A percentile compares a stretch with the other conserved stretches of the same genome.
Conservation (phyloP, 2,329 filamentous ascomycete genomes). For the Cladosporium sp. region DNA sequence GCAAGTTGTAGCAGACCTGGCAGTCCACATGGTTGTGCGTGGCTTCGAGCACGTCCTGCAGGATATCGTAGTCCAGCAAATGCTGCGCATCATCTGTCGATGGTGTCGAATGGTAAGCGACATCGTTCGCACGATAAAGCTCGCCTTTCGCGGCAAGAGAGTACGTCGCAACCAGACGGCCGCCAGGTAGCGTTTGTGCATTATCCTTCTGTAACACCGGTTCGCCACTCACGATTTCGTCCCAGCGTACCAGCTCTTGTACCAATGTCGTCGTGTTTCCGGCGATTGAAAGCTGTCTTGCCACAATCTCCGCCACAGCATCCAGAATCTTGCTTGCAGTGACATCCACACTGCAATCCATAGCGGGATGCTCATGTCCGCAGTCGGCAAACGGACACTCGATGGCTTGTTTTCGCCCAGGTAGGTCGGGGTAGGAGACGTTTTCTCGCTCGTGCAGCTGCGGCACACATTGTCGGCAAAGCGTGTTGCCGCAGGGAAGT, state of each 20-base stretch:
- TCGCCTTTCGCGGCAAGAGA: constrained; percentile 58
- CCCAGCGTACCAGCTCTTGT: constrained; percentile 36
- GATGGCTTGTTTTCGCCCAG: constrained; percentile 63
- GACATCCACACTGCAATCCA: constrained; percentile 72
- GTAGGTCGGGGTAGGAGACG: constrained; percentile 69
- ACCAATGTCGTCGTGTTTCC: constrained; percentile 34
- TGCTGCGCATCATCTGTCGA: constrained; percentile 31
- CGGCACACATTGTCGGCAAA: constrained; percentile 73
- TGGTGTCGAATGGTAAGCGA: constrained; percentile 12
- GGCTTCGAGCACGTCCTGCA: constrained; percentile 55
- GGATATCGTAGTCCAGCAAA: constrained; percentile 42
- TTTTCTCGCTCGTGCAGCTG: constrained; percentile 56
- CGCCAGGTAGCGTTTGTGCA: constrained; percentile 45
- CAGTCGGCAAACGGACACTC: constrained; percentile 66
- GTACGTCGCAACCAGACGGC: constrained; percentile 61
- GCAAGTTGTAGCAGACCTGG: constrained; percentile 77
- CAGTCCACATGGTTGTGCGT: constrained; percentile 72
- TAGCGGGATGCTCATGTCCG: constrained; percentile 63
- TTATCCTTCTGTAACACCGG: constrained; percentile 31
- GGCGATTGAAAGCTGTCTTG: constrained; percentile 29
- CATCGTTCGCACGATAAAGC: constrained; percentile 42
- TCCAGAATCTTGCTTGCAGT: constrained; percentile 66
- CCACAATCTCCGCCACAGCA: constrained; percentile 51
- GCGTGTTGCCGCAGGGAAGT: constrained; percentile 71
- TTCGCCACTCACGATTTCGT: constrained; percentile 27